These are phyloP conservation scores for Leishmania gerbilli DNA, from an alignment of 208 protist genomes.

Conservation along the genomic window DNA sequence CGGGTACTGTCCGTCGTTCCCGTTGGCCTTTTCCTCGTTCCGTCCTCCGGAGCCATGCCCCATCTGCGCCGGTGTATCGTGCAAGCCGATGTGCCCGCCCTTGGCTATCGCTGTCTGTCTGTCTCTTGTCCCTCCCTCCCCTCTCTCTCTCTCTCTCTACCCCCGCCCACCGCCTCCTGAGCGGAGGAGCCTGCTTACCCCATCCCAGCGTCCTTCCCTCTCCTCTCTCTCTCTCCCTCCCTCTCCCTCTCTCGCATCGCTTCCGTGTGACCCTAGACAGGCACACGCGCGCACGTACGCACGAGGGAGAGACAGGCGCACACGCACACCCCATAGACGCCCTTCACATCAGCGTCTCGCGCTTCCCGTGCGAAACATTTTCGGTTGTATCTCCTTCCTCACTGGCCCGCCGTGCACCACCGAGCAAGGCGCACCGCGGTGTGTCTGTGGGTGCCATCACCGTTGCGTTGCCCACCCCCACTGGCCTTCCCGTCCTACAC, in stretches of 20 bases:
- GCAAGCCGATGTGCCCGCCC: neutral
- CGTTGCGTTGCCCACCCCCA: neutral
- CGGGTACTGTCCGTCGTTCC: neutral
- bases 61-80: neutral
- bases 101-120: neutral
- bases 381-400: neutral
- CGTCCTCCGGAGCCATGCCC: neutral
- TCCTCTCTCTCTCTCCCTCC: neutral
- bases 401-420: neutral
- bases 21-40: neutral
- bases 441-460: neutral
- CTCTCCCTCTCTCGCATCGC: neutral
- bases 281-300: conserved; percentile 1
- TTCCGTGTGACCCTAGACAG: neutral
- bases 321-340: conserved; percentile 2
- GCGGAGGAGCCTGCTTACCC: neutral
- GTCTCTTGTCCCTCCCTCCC: neutral
- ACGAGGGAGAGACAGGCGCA: neutral
- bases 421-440: neutral
- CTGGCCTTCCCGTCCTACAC: neutral
- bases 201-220: neutral
- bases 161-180: neutral
- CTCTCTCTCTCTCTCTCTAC: neutral
- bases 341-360: neutral
- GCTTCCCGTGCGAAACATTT: neutral